phyloP scores from a whole-genome alignment of 2,329 filamentous ascomycete species.

The Exophiala phaeomuriformis region DNA sequence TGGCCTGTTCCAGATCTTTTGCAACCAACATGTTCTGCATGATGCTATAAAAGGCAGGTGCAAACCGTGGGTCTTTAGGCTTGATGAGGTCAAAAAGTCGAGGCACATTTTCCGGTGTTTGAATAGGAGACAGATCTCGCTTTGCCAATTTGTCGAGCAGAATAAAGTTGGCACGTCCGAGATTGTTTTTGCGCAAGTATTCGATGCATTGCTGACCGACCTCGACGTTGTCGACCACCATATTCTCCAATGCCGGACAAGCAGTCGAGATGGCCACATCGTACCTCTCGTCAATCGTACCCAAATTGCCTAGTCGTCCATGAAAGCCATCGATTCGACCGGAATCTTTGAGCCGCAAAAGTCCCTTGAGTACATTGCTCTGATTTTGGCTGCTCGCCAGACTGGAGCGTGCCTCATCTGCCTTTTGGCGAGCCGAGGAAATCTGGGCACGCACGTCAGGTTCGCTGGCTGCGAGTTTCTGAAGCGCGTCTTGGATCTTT shows the following conservation, averaged over 20 bases:
- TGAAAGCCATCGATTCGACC: constrained; percentile 97
- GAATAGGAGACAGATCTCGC: constrained; percentile 69
- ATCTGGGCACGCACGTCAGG: constrained; percentile 75
- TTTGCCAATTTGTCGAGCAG: constrained; percentile 78
- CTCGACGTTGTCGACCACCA: constrained; percentile 93
- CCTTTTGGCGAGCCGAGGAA: constrained; percentile 85
- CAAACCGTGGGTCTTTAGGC: constrained; percentile 78
- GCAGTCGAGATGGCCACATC: constrained; percentile 98
- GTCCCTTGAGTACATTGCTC: constrained; percentile 79
- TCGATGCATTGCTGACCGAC: constrained; percentile 97
- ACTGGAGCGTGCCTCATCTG: constrained; percentile 88
- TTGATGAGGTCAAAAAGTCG: constrained; percentile 88
- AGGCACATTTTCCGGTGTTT: constrained; percentile 86
- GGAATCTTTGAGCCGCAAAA: constrained; percentile 93
- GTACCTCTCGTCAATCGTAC: constrained; percentile 86
- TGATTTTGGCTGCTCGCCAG: constrained; percentile 85
- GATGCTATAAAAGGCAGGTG: constrained; percentile 88
- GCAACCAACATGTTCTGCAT: constrained; percentile 94
- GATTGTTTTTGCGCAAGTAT: constrained; percentile 92
- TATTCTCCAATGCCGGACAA: constrained; percentile 83
- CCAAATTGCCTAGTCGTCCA: constrained; percentile 86
- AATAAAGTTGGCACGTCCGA: constrained; percentile 95
- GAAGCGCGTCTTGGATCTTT: constrained; percentile 64
- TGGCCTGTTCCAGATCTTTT: constrained; percentile 86
- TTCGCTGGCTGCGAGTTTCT: constrained; percentile 67